Percentiles rank a stretch among this genome's conserved stretches.
Conservation (phyloP, 176 grass and related monocot species). For the Phoenix roebelenii region DNA sequence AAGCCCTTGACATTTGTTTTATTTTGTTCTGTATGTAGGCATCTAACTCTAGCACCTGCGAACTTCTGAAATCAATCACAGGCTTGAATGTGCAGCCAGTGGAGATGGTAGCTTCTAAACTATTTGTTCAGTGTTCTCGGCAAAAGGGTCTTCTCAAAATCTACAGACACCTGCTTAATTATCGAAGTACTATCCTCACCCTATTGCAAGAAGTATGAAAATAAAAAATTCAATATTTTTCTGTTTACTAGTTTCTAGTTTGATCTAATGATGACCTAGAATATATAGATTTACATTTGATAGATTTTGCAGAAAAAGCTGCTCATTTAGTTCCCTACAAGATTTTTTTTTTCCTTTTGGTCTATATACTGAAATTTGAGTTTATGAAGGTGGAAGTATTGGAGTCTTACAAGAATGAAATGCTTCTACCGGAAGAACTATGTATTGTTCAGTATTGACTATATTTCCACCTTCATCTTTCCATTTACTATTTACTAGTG, state of each 20-base stretch:
- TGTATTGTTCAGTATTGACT: no score
- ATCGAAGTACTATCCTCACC: conserved; percentile 56
- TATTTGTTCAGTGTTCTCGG: conserved; percentile 96
- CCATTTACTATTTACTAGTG: no score
- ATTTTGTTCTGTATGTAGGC: conserved; percentile 54
- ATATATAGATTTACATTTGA: no score
- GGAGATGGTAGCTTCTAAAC: conserved; percentile 92
- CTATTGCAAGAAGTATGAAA: conserved; percentile 23
- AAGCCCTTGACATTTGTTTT: background rate
- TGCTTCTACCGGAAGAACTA: no score
- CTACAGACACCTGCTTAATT: conserved; percentile 94
- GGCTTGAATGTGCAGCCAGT: conserved; percentile 88
- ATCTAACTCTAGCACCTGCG: conserved; percentile 62
- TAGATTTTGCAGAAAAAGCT: no score
- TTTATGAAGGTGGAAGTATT: no score
- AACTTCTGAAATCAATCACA: conserved; percentile 92
- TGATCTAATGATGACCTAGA: no score
- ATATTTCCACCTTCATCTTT: no score
- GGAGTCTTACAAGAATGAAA: no score
- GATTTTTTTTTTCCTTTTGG: no score
- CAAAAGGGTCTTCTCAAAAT: conserved; percentile 93
- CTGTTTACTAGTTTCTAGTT: conserved; percentile 13
- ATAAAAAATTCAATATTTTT: conserved; percentile 1
- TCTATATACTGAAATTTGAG: no score
- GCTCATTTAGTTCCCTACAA: no score